Evolutionary conservation across 768 basidiomycete genomes (phyloP), one percentile per base, ranked within the genome.

Genomic region (Hebeloma cylindrosporum): DNA sequence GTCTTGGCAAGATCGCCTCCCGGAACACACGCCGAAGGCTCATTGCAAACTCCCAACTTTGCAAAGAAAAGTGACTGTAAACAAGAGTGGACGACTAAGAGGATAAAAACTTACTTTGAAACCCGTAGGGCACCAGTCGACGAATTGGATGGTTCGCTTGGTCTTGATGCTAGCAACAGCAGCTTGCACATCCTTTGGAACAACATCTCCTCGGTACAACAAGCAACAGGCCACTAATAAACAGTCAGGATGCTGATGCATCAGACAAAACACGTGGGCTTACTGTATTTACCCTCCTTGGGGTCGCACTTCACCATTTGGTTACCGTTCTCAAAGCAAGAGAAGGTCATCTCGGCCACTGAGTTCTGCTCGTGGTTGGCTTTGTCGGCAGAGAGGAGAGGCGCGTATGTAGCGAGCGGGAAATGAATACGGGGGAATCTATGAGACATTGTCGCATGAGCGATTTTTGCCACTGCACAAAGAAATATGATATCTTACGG

Each of bases 381-480:
- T 73, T 95, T 97, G 57, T 94, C 93, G n/a, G 81, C 81, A 14
- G 92, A 93, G 60, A 97, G 73, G 54, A 98, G 82, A 33, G 94
- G 94, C 2, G 94, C 91, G 67, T 88, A 96, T 53, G 92, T 93
- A 42, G 94, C 93, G 49, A 97, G 78, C 37, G 95, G 94, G 84
- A 96, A 98, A 68, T 98, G 94, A 56, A 98, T 97, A 63, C 93
- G 89, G 48, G 93, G 93, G 84, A 94, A 95, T 33, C 89, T 92
- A 53, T 28, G 48, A 11, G 35, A 52, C 48, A 47, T 35, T 51
- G 34, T 30, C 11, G 34, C 44, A 29, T 42, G 40, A 40, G 39
- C 33, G 39, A 32, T 41, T 18, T 43, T 29, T 27, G 37, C 29
- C 10, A 14, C 25, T 36, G 6, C 5, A 1, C 17, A 36, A n/a